Base-by-base conservation (phyloP, 306 rosid genomes). In the Corylus avellana region DNA sequence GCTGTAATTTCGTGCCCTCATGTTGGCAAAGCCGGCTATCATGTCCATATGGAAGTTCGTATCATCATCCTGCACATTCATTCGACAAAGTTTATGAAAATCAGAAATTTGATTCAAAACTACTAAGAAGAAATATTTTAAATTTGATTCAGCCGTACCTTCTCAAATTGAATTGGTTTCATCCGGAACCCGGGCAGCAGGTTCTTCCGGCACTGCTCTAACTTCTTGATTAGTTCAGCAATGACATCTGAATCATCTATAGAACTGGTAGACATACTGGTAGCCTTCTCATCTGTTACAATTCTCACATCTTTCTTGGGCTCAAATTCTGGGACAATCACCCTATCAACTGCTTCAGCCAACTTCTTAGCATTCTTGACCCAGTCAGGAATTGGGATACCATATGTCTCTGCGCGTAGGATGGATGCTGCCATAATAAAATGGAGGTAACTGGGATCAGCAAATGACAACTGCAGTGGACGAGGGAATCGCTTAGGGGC, bases 401-500 rank as follows among this genome's bases (percentile, higher is more conserved):
- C 99, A 89, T 87, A 95, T 54, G 99, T 89, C 79, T 95, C 99
- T 53, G 99, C 97, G 55, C 97, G 83, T 58, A 95, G 82, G 82
- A 95, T 87, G 49, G 97, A 83, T 62, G 88, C 97, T 73, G 98
- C 96, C 92, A 88, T 83, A 71, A 89, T 80, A 90, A 85, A 95
- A 72, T 91, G 93, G 44, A 95, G 91, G 84, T 93, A 93, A 73
- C 93, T 87, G 0, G 58, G 77, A 86, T 95, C 99, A 77, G 91
- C 79, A 47, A 89, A 13, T 74, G 98, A 92, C 85, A 93, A 95
- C 89, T 85, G 89, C 69, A 92, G 83, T 5, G 99, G 93, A 61
- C 18, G 98, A 73, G 99, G 99, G 79, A 92, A 95, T 73, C 99
- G 84, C 83, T 95, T 95, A 5, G 99, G 99, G 48, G 99, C 99